Base-by-base conservation (phyloP, 176 grass and related monocot species). In the Eragrostis nindensis region DNA sequence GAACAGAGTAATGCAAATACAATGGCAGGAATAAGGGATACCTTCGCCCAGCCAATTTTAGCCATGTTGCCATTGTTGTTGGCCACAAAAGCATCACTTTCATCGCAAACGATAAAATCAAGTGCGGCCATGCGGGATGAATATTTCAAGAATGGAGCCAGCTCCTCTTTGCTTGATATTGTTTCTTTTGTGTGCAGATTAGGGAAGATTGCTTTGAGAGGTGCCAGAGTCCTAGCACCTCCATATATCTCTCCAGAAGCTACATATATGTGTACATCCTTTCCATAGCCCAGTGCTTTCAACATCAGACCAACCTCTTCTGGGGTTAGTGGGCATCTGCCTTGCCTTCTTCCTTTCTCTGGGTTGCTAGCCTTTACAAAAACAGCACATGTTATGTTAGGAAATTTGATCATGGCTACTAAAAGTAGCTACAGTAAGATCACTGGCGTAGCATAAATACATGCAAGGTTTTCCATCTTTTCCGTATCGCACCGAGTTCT, bases 41-140 rank as follows among this genome's bases (percentile, higher is more conserved):
- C 92, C 92, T 94, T 86, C 89, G 66, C 32, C 89, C 89, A 52
- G 89, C 92, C 71, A 94, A 94, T 94, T 86, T 88, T 94, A 50
- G 92, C 92, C 92, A 94, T 94, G 77, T 94, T 94, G 11, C 92
- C 92, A 6, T 94, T 94, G 71, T 94, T 94, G 76, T 91, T 94
- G 48, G 92, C 90, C 55, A 94, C 89, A 82, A 94, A 94, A 65
- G 84, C 92, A 91, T 94, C 92, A 80, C 92, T 94, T 62, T 48
- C 89, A 86, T 94, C 83, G 21, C 92, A 94, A 22, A 94, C 92
- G 16, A 94, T 91, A 59, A 94, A 94, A 91, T 94, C 92, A 66
- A 94, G 80, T 22, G 88, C 92, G 50, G 92, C 92, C 89, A 94
- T 89, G 60, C 89, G 92, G 77, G 92, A 94, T 9, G 92, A 91